These are phyloP conservation scores for Suhomyces choctaworum DNA, from an alignment of 1,139 yeast genomes.

Conservation along the genomic window DNA sequence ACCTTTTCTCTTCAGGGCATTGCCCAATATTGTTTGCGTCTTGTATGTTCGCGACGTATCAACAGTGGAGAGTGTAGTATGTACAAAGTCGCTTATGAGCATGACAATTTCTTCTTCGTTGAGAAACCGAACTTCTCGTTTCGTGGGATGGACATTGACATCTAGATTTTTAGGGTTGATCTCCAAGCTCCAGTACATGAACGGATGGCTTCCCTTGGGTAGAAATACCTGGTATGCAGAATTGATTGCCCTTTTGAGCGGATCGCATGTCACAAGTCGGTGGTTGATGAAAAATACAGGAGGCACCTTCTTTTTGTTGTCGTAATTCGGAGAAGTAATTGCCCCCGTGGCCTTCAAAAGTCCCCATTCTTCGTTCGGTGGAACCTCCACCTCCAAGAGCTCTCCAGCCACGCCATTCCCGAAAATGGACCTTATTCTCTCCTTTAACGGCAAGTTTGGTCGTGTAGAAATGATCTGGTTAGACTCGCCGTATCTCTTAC, in stretches of 20 bases:
- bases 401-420: conserved; percentile 73
- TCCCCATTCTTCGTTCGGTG: conserved; percentile 34
- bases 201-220: conserved; percentile 81
- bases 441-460: conserved; percentile 48
- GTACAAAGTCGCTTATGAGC: conserved; percentile 50
- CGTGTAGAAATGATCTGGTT: conserved; percentile 58
- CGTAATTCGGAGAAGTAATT: conserved; percentile 71
- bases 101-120: conserved; percentile 86
- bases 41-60: conserved; percentile 72
- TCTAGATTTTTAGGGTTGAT: conserved; percentile 74
- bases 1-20: conserved; percentile 7
- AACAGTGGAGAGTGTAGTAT: conserved; percentile 51
- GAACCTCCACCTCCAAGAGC: conserved; percentile 46
- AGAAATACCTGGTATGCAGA: conserved; percentile 65
- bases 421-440: conserved; percentile 70
- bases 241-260: conserved; percentile 66
- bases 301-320: conserved; percentile 62
- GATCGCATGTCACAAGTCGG: conserved; percentile 80
- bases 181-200: conserved; percentile 67
- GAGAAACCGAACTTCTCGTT: conserved; percentile 84
- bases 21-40: conserved; percentile 56
- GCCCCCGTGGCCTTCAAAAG: conserved; percentile 55
- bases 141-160: conserved; percentile 95
- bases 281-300: conserved; percentile 85
- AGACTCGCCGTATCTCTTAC: conserved; percentile 74